Conservation (phyloP, 139 green algal genomes). For the Volvox reticuliferus region DNA sequence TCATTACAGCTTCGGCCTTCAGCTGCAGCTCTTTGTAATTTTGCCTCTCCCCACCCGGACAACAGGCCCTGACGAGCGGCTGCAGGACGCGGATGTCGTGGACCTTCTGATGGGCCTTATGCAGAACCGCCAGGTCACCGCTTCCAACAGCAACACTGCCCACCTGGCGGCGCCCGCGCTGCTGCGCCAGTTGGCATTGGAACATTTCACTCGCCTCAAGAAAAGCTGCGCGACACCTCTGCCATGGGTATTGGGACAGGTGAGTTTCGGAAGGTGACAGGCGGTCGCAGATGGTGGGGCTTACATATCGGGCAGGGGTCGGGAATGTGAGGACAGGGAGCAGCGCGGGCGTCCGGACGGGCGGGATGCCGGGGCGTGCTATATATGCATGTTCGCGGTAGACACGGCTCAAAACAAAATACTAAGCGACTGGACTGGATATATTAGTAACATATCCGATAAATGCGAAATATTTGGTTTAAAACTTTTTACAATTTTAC, state of each 20-base stretch:
- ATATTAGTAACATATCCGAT: too few relatives aligned
- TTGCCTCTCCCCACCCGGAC: neutral
- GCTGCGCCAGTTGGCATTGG: neutral
- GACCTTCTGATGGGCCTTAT: slow-evolving; percentile 45
- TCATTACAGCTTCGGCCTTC: too few relatives aligned
- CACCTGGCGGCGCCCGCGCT: slow-evolving; percentile 22
- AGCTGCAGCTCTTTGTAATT: too few relatives aligned
- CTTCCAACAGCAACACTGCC: neutral
- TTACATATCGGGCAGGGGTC: too few relatives aligned
- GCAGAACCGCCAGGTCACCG: slow-evolving; percentile 41
- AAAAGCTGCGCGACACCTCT: slow-evolving; percentile 8
- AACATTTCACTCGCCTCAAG: neutral
- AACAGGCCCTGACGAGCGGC: slow-evolving; percentile 39
- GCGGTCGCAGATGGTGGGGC: too few relatives aligned
- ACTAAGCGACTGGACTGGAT: too few relatives aligned
- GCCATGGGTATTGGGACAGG: slow-evolving; percentile 38
- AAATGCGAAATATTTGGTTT: too few relatives aligned
- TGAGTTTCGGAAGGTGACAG: neutral
- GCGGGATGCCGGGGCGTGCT: neutral
- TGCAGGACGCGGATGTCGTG: slow-evolving; percentile 20
- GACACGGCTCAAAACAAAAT: too few relatives aligned
- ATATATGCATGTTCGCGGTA: neutral
- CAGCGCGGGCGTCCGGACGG: too few relatives aligned
- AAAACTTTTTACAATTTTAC: too few relatives aligned
- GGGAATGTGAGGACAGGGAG: neutral